Percentiles rank a stretch among this genome's conserved stretches.
Evolutionary conservation across 495 filamentous ascomycete species (phyloP).

Genomic region (Stereocaulon alpinum): DNA sequence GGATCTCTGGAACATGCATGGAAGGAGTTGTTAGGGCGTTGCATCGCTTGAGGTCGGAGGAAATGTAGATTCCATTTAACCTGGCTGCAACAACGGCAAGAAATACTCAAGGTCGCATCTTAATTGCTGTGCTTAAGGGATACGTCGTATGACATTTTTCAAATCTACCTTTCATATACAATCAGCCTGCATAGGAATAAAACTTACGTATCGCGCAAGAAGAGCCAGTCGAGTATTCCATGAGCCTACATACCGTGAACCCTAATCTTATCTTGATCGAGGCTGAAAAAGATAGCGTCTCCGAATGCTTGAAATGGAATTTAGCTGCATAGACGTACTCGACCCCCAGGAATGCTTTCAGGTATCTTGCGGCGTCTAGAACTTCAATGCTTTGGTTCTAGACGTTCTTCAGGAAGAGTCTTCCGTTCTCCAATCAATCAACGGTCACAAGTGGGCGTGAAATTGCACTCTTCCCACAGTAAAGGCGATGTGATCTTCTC

Average conservation of each 20-base stretch:
- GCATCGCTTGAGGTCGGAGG: neutral
- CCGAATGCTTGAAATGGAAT: neutral
- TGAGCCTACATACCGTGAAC: neutral
- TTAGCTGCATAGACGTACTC: neutral
- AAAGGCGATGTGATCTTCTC: slow-evolving; percentile 60
- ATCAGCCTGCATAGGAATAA: too few relatives aligned
- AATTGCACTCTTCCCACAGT: neutral
- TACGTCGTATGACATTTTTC: neutral
- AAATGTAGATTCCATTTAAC: neutral
- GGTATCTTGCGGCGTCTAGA: neutral
- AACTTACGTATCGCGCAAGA: too few relatives aligned
- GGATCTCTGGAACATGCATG: neutral
- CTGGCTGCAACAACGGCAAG: neutral
- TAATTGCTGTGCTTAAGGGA: neutral
- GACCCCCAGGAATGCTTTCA: neutral
- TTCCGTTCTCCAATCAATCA: neutral
- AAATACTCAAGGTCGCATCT: neutral
- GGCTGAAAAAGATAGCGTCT: neutral
- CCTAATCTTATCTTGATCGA: neutral
- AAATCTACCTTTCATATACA: too few relatives aligned
- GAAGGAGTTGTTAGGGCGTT: neutral
- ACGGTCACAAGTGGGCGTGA: neutral
- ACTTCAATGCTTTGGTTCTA: neutral
- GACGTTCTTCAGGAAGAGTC: neutral
- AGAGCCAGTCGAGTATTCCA: too few relatives aligned